Conservation (phyloP, 2,329 filamentous ascomycete species). For the Alternaria dauci region DNA sequence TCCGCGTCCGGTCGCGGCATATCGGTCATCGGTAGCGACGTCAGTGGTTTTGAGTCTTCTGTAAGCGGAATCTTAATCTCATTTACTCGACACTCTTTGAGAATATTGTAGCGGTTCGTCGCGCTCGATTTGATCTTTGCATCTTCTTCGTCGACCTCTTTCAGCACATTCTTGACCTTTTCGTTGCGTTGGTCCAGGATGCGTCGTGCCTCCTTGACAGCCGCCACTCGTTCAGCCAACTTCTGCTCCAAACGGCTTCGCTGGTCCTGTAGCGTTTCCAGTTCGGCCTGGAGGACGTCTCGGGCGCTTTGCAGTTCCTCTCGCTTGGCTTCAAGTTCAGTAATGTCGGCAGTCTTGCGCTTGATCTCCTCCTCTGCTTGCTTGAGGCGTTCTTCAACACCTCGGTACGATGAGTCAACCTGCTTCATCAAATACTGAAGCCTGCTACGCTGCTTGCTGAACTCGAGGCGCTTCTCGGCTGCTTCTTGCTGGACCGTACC, state of each 20-base stretch:
- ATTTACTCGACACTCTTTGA: slow-evolving; percentile 91
- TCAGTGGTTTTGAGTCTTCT: slow-evolving; percentile 73
- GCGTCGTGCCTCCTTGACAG: slow-evolving; percentile 77
- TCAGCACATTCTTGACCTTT: slow-evolving; percentile 78
- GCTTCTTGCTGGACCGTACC: slow-evolving; percentile 91
- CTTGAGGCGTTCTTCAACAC: slow-evolving; percentile 73
- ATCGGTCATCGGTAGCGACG: slow-evolving; percentile 87
- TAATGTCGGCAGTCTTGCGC: slow-evolving; percentile 72
- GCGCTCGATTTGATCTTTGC: slow-evolving; percentile 86
- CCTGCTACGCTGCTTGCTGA: slow-evolving; percentile 76
- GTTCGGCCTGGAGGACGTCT: slow-evolving; percentile 75
- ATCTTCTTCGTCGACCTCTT: slow-evolving; percentile 80
- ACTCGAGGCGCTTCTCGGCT: slow-evolving; percentile 84
- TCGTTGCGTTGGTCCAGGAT: slow-evolving; percentile 86
- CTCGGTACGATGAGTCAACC: slow-evolving; percentile 75
- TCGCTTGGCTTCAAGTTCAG: slow-evolving; percentile 72
- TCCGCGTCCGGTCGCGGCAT: slow-evolving; percentile 76
- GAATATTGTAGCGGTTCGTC: slow-evolving; percentile 80
- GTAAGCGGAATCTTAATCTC: slow-evolving; percentile 86
- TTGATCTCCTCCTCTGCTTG: slow-evolving; percentile 72
- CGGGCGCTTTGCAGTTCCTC: slow-evolving; percentile 76
- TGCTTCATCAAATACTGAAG: slow-evolving; percentile 69
- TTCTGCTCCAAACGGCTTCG: slow-evolving; percentile 74
- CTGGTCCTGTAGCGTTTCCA: slow-evolving; percentile 77
- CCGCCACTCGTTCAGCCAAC: slow-evolving; percentile 74